Evolutionary conservation across 495 filamentous ascomycete species (phyloP).

Genomic region (Cudoniella acicularis): DNA sequence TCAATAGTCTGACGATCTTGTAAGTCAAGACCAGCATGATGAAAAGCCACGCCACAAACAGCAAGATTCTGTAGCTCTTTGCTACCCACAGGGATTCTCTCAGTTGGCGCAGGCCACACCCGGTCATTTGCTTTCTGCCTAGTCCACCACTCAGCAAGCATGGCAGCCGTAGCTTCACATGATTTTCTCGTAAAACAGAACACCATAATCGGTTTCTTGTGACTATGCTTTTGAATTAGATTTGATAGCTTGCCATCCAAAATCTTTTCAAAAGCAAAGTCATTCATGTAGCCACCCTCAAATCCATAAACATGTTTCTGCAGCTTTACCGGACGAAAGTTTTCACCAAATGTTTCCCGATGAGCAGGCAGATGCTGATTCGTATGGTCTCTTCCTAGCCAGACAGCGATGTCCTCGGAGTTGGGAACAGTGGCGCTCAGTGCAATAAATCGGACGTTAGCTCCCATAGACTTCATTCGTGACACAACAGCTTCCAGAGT

Average conservation of each 20-base stretch:
- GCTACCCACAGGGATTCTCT: slow-evolving; percentile 51
- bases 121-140: slow-evolving; percentile 50
- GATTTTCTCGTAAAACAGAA: slow-evolving; percentile 88
- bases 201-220: slow-evolving; percentile 83
- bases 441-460: slow-evolving; percentile 85
- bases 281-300: slow-evolving; percentile 56
- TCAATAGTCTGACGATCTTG: slow-evolving; percentile 71
- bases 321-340: slow-evolving; percentile 83
- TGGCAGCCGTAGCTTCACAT: slow-evolving; percentile 68
- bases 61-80: slow-evolving; percentile 62
- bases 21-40: slow-evolving; percentile 81
- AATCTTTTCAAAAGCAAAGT: slow-evolving; percentile 82
- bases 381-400: slow-evolving; percentile 78
- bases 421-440: slow-evolving; percentile 94
- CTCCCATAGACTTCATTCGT: slow-evolving; percentile 89
- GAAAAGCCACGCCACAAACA: slow-evolving; percentile 78
- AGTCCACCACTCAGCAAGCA: slow-evolving; percentile 66
- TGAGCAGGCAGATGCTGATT: slow-evolving; percentile 65
- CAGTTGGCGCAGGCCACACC: slow-evolving; percentile 64
- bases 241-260: slow-evolving; percentile 71
- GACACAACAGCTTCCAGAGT: slow-evolving; percentile 95
- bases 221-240: slow-evolving; percentile 72
- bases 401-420: slow-evolving; percentile 81
- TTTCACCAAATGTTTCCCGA: slow-evolving; percentile 82
- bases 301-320: slow-evolving; percentile 85